phyloP scores from a whole-genome alignment of 805 yeast species.

The Kazachstania africana region DNA sequence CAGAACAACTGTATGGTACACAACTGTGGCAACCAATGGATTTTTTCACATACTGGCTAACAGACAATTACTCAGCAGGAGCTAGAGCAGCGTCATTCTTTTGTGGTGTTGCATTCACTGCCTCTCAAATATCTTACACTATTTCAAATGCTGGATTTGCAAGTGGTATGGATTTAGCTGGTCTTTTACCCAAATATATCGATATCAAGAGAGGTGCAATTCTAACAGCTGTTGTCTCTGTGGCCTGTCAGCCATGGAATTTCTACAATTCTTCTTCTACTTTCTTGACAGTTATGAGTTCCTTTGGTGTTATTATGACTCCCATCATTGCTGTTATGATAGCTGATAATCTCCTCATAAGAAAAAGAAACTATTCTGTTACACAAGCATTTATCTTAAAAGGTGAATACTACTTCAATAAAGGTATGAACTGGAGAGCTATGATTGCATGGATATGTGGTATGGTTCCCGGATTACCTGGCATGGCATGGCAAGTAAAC shows the following conservation, averaged over 20 bases:
- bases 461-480: slow-evolving; percentile 40
- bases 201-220: slow-evolving; percentile 32
- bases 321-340: slow-evolving; percentile 30
- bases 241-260: slow-evolving; percentile 30
- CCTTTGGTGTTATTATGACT: slow-evolving; percentile 30
- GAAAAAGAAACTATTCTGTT: slow-evolving; percentile 28
- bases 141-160: slow-evolving; percentile 30
- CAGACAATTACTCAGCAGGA: slow-evolving; percentile 23
- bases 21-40: slow-evolving; percentile 30
- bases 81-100: slow-evolving; percentile 32
- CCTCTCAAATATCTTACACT: slow-evolving; percentile 31
- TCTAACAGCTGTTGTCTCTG: slow-evolving; percentile 26
- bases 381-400: slow-evolving; percentile 17
- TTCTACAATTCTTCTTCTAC: slow-evolving; percentile 27
- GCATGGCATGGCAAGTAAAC: slow-evolving; percentile 30
- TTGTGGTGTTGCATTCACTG: slow-evolving; percentile 28
- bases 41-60: slow-evolving; percentile 22
- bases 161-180: slow-evolving; percentile 36
- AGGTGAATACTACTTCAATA: slow-evolving; percentile 28
- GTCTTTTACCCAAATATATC: slow-evolving; percentile 29
- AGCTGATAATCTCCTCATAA: slow-evolving; percentile 31
- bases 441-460: slow-evolving; percentile 26
- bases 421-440: slow-evolving; percentile 32
- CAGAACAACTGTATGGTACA: slow-evolving; percentile 25
- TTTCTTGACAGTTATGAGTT: slow-evolving; percentile 29